Base-by-base conservation (phyloP, 1,139 yeast species). In the Geotrichum siamense region DNA sequence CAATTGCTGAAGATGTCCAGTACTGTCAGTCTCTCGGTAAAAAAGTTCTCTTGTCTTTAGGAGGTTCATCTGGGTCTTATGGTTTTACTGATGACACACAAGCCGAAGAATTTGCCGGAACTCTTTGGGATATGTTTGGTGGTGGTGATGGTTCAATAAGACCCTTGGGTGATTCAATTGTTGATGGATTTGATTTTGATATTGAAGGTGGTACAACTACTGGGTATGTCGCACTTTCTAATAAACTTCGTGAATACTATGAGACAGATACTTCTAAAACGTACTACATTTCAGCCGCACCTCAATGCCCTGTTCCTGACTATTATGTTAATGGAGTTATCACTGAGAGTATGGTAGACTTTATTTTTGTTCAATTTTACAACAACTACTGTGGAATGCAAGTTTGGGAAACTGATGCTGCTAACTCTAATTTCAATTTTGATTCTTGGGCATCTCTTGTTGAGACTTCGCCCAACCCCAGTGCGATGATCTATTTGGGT, bases 271-370 rank as follows among this genome's bases (percentile, higher is more conserved):
- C 63, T 34, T 48, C 56, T 44, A 57, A 56, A 62, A 57, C 64
- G 13, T 89, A 83, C 67, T 87, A 83, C 62, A 68, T 89, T 40
- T 77, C 94, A 43, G 96, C 96, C 51, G 94, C 97, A 52, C 97
- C 97, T 22, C 97, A 89, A 69, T 89, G 97, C 69, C 83, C 81
- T 16, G 84, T 79, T 61, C 97, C 96, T 17, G 97, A 89, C 67
- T 86, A 81, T 5, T 77, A 83, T 36, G 78, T 82, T 36, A 94
- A 94, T 50, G 76, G 78, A 44, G 66, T 82, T 30, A 64, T 89
- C 54, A 68, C 69, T 20, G 65, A 73, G 30, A 76, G 83, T 17
- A 70, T 75, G 36, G 68, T 89, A 52, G 97, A 89, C 65, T 86
- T 82, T 64, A 91, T 91, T 2, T 86, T 84, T 58, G 76, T 89